phyloP scores from a whole-genome alignment of 768 basidiomycete genomes.

The Trametes cubensis region DNA sequence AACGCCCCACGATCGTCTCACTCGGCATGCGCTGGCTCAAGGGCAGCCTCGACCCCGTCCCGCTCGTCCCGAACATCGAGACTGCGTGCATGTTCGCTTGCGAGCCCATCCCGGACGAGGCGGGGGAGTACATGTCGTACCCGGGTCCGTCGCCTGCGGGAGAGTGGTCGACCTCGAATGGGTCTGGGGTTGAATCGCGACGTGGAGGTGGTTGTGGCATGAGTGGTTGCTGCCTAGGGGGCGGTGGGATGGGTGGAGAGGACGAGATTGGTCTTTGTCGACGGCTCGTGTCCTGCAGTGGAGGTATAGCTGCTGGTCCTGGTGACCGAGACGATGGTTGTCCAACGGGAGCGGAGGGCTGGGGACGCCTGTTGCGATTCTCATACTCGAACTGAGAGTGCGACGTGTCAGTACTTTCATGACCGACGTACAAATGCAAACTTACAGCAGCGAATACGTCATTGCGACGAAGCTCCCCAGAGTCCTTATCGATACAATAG shows the following conservation, averaged over 20 bases:
- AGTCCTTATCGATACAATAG: constrained; percentile 64
- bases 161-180: constrained; percentile 31
- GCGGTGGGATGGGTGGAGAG: constrained; percentile 19
- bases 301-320: neutral
- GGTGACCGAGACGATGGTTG: no score
- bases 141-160: constrained; percentile 11
- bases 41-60: constrained; percentile 18
- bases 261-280: constrained; percentile 14
- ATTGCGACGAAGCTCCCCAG: constrained; percentile 50
- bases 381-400: constrained; percentile 45
- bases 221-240: constrained; percentile 19
- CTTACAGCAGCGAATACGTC: constrained; percentile 61
- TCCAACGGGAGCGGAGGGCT: constrained; percentile 13
- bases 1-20: constrained; percentile 10
- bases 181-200: constrained; percentile 32
- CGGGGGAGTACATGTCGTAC: constrained; percentile 28
- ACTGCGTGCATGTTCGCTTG: constrained; percentile 24
- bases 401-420: neutral
- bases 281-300: neutral
- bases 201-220: constrained; percentile 16
- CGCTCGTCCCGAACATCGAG: neutral
- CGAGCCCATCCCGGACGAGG: constrained; percentile 23
- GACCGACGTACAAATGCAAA: constrained; percentile 6
- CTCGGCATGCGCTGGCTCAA: constrained; percentile 23
- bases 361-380: constrained; percentile 21